phyloP scores from a whole-genome alignment of 257 asterid genomes.

The Lantana camara region DNA sequence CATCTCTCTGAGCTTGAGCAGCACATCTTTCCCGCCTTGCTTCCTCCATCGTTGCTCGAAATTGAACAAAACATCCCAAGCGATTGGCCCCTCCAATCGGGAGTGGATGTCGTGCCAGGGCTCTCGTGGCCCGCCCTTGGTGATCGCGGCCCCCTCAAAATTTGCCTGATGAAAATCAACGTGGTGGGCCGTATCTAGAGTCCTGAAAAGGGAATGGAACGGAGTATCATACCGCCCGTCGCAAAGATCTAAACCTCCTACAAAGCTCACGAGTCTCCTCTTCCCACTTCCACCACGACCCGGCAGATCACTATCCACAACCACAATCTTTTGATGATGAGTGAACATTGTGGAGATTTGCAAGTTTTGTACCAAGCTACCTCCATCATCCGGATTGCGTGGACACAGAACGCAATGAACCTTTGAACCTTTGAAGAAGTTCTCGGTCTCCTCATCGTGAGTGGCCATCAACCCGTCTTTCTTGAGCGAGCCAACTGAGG shows the following conservation, averaged over 20 bases:
- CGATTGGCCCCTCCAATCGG: conserved; percentile 76
- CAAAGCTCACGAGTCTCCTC: conserved; percentile 78
- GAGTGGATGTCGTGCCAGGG: conserved; percentile 95
- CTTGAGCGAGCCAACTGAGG: conserved; percentile 69
- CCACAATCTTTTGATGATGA: conserved; percentile 83
- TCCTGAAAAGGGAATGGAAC: conserved; percentile 81
- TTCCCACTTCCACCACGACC: conserved; percentile 35
- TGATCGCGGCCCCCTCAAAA: conserved; percentile 59
- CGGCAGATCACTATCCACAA: conserved; percentile 68
- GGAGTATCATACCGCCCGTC: conserved; percentile 86
- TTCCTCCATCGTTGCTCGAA: conserved; percentile 93
- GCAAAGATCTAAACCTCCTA: conserved; percentile 89
- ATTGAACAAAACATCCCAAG: conserved; percentile 85
- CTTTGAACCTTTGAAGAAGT: conserved; percentile 53
- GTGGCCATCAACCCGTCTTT: conserved; percentile 91
- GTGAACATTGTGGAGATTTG: conserved; percentile 90
- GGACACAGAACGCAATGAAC: conserved; percentile 81
- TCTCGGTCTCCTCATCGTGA: conserved; percentile 77
- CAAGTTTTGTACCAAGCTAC: conserved; percentile 69
- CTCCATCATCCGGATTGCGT: conserved; percentile 81
- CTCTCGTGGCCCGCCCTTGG: conserved; percentile 84
- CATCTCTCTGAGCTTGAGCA: conserved; percentile 65
- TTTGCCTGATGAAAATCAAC: conserved; percentile 91
- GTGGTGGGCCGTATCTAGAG: conserved; percentile 79
- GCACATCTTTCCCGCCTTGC: conserved; percentile 75